phyloP scores from a whole-genome alignment of 768 basidiomycete species.

The Ephemerocybe angulata region DNA sequence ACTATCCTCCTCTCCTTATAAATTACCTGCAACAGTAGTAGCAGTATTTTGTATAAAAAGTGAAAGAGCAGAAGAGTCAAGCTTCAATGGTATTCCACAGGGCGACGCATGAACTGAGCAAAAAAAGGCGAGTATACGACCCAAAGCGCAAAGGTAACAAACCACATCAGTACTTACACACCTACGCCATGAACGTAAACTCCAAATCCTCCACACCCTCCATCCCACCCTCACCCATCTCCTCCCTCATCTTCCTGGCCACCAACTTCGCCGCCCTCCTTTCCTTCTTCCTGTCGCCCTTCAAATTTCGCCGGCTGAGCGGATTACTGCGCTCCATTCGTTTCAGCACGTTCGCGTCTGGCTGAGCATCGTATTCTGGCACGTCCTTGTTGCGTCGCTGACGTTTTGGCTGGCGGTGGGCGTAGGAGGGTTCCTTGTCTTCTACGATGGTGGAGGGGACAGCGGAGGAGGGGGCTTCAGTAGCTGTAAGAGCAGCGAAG shows the following conservation, averaged over 20 bases:
- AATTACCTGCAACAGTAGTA: too few relatives aligned
- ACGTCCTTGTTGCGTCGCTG: slow-evolving; percentile 54
- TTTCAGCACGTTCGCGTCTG: slow-evolving; percentile 41
- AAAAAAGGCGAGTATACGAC: too few relatives aligned
- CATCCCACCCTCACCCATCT: slow-evolving; percentile 48
- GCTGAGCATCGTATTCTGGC: slow-evolving; percentile 48
- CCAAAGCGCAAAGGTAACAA: too few relatives aligned
- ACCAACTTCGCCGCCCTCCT: slow-evolving; percentile 45
- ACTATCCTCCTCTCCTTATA: too few relatives aligned
- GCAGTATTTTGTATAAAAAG: too few relatives aligned
- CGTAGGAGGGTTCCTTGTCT: slow-evolving; percentile 17
- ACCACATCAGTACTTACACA: too few relatives aligned
- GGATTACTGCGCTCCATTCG: slow-evolving; percentile 57
- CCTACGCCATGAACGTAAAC: slow-evolving; percentile 46
- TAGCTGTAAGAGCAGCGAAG: too few relatives aligned
- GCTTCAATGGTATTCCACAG: too few relatives aligned
- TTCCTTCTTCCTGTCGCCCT: slow-evolving; percentile 61
- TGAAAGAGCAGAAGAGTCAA: too few relatives aligned
- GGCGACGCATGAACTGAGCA: too few relatives aligned
- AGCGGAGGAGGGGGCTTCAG: slow-evolving; percentile 29
- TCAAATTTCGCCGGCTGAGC: slow-evolving; percentile 54
- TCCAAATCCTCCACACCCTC: slow-evolving; percentile 43
- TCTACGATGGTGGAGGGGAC: slow-evolving; percentile 11
- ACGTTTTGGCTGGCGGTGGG: slow-evolving; percentile 53
- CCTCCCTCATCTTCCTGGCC: slow-evolving; percentile 9